Evolutionary conservation across 208 protist species (phyloP).

Genomic region (Wallacemonas sp.): DNA sequence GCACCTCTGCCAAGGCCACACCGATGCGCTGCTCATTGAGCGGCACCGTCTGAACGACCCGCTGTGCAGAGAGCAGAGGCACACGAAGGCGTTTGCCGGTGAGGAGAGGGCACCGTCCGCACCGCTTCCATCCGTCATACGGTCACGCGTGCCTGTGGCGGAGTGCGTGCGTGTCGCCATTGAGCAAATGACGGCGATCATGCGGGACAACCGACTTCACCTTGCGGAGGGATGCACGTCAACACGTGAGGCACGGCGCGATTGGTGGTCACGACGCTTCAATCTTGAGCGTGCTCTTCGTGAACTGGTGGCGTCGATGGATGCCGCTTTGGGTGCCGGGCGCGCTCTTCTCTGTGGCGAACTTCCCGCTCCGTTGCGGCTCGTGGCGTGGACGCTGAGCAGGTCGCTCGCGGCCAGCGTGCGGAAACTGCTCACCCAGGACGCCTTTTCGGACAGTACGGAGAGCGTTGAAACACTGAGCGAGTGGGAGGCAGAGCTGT

Average conservation of each 20-base stretch:
- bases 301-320: constrained; percentile 29
- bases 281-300: constrained; percentile 23
- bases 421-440: neutral
- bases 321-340: constrained; percentile 28
- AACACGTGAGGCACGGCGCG: constrained; percentile 14
- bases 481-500: constrained; percentile 8
- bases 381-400: constrained; percentile 17
- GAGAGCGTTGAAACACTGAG: neutral
- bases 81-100: too few relatives aligned
- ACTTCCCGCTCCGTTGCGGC: constrained; percentile 17
- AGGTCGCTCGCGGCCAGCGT: constrained; percentile 17
- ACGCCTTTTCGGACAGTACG: too few relatives aligned
- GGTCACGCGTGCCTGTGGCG: neutral
- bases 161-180: constrained; percentile 12
- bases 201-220: constrained; percentile 26
- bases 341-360: constrained; percentile 39
- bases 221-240: constrained; percentile 19
- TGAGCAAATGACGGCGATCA: constrained; percentile 16
- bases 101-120: too few relatives aligned
- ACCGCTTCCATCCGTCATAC: neutral
- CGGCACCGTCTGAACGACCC: neutral
- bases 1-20: neutral
- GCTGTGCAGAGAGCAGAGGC: neutral
- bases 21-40: neutral
- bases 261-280: constrained; percentile 34